A percentile compares a stretch with the other conserved stretches of the same genome.
These are phyloP conservation scores for Haematococcus sp. DNA, from an alignment of 139 green algal genomes.

Conservation along the genomic window DNA sequence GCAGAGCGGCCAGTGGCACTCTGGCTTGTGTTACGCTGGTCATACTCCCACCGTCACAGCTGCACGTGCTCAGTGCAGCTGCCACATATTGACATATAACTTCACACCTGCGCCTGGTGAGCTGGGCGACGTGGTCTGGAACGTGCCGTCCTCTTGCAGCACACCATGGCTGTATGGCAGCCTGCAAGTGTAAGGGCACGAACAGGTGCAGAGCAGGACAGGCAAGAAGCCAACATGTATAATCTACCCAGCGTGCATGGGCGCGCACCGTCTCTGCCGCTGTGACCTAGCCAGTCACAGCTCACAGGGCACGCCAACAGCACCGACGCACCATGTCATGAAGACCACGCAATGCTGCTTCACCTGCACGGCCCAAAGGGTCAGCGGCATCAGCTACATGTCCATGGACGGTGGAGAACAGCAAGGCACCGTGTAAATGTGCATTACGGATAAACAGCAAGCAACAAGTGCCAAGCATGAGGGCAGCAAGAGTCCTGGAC, in stretches of 20 bases:
- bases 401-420: too few relatives aligned
- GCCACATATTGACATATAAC: too few relatives aligned
- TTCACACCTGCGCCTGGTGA: background rate
- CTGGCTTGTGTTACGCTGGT: too few relatives aligned
- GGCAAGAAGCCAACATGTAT: background rate
- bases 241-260: too few relatives aligned
- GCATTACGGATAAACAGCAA: too few relatives aligned
- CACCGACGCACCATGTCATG: conserved; percentile 59
- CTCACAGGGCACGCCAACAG: background rate
- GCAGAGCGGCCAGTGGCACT: background rate
- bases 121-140: conserved; percentile 9
- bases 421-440: too few relatives aligned
- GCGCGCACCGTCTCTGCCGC: too few relatives aligned
- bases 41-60: too few relatives aligned
- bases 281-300: background rate
- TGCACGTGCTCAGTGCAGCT: background rate
- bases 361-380: conserved; percentile 24
- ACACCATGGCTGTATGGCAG: conserved; percentile 46
- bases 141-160: conserved; percentile 40
- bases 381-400: too few relatives aligned
- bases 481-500: too few relatives aligned
- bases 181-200: background rate
- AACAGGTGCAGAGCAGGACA: background rate
- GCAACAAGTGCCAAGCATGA: too few relatives aligned
- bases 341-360: conserved; percentile 71